Percentiles rank a stretch among this genome's conserved stretches.
Evolutionary conservation across 495 filamentous ascomycete species (phyloP).

Genomic region (Neurospora tetraspora): DNA sequence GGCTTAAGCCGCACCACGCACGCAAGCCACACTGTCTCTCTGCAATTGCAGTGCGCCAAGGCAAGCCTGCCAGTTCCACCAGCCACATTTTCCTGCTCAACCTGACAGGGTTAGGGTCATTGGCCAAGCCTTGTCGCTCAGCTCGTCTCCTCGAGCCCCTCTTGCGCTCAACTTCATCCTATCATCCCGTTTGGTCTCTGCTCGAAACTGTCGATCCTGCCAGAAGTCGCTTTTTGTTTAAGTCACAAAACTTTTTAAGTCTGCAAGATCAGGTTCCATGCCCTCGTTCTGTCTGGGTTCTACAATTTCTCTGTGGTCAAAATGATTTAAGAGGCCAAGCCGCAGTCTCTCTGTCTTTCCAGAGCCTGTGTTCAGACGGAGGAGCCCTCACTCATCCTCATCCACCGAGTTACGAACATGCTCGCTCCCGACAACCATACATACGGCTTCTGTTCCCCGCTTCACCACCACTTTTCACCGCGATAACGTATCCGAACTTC

Average conservation of each 20-base stretch:
- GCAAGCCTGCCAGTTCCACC: not conserved
- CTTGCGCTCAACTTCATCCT: not conserved
- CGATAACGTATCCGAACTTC: not conserved
- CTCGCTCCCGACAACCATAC: not conserved
- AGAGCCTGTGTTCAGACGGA: not conserved
- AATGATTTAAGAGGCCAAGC: not conserved
- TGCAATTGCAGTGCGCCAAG: not conserved
- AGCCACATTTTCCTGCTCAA: not conserved
- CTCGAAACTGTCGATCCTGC: not conserved
- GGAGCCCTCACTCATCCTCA: not conserved
- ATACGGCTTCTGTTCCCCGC: not conserved
- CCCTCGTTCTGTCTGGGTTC: not conserved
- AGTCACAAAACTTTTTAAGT: not conserved
- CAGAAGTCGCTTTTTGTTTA: not conserved
- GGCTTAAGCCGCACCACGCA: conserved; percentile 7
- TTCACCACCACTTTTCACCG: not conserved
- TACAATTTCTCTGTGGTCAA: not conserved
- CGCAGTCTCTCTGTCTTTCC: not conserved
- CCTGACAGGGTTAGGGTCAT: not conserved
- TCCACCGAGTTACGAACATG: not conserved
- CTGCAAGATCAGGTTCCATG: not conserved
- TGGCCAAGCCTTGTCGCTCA: not conserved
- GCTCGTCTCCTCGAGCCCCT: not conserved
- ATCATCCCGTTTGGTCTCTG: not conserved
- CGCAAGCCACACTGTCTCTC: not conserved